Evolutionary conservation across 2,329 filamentous ascomycete genomes (phyloP), one percentile per base, ranked within the genome.

Genomic region (Bretziella fagacearum): DNA sequence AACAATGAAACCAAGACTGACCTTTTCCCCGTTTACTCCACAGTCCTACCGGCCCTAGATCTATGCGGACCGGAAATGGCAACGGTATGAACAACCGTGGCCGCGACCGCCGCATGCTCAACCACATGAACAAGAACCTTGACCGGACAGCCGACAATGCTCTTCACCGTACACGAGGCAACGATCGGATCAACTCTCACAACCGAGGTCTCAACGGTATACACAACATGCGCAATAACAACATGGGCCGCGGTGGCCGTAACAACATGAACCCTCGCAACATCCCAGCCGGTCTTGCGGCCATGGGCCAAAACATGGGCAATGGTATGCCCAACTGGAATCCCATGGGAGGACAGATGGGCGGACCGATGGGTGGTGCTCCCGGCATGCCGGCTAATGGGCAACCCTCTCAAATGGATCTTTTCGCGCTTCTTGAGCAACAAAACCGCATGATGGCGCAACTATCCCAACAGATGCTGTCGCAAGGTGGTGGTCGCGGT

Each of bases 31-130:
- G 15, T 33, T 23, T 32, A 26, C 25, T 18, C 51, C 56, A 50
- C 57, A 95, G 89, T 58, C 91, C 91, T 7, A 96, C 86, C 44
- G 91, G 89, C 48, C 91, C 91, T 15, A 91, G 87, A 61, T 86
- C 87, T 27, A 94, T 96, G 86, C 82, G 91, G 57, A 84, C 81
- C 59, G 75, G 75, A 45, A 74, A 66, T 55, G 59, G 59, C 46
- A 50, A 47, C 40, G 44, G 44, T 20, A 50, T 58, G 51, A 58
- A 62, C 36, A 58, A 69, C 48, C 67, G 70, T 47, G 71, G 75
- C 47, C 77, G 84, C 54, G 81, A 83, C 50, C 86, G 85, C 60
- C 77, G 84, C 52, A 78, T 95, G 69, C 70, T 95, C 48, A 84
- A 85, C 43, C 85, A 95, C 10, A 45, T 49, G 55, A 74, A 93